A percentile compares a stretch with the other conserved stretches of the same genome.
phyloP scores from a whole-genome alignment of 768 basidiomycete genomes.

The Chalciporus piperatus region DNA sequence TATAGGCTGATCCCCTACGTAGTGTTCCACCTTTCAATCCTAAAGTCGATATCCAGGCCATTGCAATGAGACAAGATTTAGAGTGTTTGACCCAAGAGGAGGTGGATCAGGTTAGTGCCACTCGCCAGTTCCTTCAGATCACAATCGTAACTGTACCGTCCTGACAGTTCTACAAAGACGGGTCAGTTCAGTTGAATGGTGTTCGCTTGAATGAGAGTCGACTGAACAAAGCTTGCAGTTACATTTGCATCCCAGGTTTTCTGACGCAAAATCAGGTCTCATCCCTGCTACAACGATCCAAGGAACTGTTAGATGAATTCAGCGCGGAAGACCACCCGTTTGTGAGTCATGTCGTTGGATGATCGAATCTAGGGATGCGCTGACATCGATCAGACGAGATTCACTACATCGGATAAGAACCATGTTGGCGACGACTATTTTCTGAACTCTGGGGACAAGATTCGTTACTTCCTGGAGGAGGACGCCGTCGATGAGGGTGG shows the following conservation, averaged over 20 bases:
- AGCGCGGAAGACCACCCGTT: slow-evolving; percentile 74
- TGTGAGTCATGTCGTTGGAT: slow-evolving; percentile 38
- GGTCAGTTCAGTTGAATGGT: slow-evolving; percentile 38
- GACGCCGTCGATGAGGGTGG: slow-evolving; percentile 73
- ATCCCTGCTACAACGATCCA: slow-evolving; percentile 66
- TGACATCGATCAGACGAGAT: slow-evolving; percentile 64
- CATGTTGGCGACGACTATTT: slow-evolving; percentile 95
- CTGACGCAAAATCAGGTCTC: slow-evolving; percentile 54
- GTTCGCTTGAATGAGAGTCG: background rate
- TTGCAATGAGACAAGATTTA: slow-evolving; percentile 9
- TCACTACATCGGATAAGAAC: slow-evolving; percentile 71
- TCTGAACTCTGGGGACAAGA: slow-evolving; percentile 87
- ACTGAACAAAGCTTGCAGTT: slow-evolving; percentile 43
- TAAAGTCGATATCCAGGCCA: background rate
- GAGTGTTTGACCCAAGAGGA: slow-evolving; percentile 56
- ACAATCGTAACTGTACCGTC: slow-evolving; percentile 3
- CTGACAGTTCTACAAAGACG: slow-evolving; percentile 54
- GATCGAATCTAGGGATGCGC: background rate
- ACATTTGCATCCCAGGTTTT: slow-evolving; percentile 77
- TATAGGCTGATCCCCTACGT: no score
- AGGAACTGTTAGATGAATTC: slow-evolving; percentile 77
- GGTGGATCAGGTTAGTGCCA: slow-evolving; percentile 48
- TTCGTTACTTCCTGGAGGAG: slow-evolving; percentile 92
- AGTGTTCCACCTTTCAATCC: no score
- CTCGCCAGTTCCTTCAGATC: background rate